phyloP scores from a whole-genome alignment of 23 red algal genomes.

The Chondrus crispus region DNA sequence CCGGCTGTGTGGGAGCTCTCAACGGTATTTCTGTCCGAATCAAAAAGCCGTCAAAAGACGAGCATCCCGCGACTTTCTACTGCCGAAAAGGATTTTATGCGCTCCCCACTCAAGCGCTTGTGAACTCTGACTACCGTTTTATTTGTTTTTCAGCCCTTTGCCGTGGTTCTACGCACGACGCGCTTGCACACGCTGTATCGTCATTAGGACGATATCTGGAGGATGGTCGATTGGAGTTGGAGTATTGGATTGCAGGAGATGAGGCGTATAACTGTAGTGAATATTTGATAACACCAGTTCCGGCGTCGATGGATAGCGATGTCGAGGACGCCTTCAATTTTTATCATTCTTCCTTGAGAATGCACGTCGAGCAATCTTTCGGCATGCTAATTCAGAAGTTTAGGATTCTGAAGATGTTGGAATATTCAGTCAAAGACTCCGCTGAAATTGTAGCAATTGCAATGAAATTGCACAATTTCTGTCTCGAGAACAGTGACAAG shows the following conservation, averaged over 20 bases:
- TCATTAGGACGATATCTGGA: background rate
- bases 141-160: background rate
- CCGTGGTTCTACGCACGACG: background rate
- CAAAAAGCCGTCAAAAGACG: background rate
- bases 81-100: slow-evolving; percentile 5
- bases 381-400: no score
- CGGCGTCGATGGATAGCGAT: no score
- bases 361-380: no score
- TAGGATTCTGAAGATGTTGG: no score
- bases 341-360: no score
- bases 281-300: no score
- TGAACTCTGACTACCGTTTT: background rate
- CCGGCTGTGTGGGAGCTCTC: background rate
- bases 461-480: no score
- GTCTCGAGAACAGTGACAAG: no score
- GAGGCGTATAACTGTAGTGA: no score
- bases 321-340: no score
- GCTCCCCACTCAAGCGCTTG: background rate
- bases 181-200: background rate
- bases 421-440: no score
- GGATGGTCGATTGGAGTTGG: background rate
- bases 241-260: slow-evolving; percentile 1
- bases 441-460: no score
- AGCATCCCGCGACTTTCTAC: background rate
- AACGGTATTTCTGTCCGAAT: background rate